Conservation (phyloP, 2,329 filamentous ascomycete genomes). For the Stachybotrys echinatus region DNA sequence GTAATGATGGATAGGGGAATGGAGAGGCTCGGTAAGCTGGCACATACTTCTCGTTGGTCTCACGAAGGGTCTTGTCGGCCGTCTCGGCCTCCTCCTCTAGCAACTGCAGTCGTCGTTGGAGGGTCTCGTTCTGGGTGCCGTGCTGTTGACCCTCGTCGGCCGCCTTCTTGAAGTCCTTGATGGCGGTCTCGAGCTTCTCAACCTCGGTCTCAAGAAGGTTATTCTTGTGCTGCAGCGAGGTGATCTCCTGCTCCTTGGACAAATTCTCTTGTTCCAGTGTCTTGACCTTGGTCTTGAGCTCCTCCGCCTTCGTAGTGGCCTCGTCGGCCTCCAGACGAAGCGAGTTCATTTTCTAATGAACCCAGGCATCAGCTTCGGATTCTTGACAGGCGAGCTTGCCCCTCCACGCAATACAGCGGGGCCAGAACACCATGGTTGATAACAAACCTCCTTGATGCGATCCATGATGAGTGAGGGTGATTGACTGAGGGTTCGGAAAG, state of each 20-base stretch:
- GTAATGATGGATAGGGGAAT: conserved; percentile 18
- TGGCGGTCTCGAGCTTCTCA: conserved; percentile 80
- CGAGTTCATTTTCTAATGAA: conserved; percentile 78
- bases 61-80: conserved; percentile 91
- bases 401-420: conserved; percentile 26
- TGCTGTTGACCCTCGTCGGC: conserved; percentile 78
- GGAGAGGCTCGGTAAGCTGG: no score
- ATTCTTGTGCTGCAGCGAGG: conserved; percentile 93
- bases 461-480: conserved; percentile 57
- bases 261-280: conserved; percentile 89
- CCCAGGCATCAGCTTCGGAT: conserved; percentile 8
- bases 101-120: conserved; percentile 88
- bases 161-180: conserved; percentile 84
- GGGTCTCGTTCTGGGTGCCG: conserved; percentile 83
- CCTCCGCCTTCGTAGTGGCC: conserved; percentile 73
- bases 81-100: conserved; percentile 98
- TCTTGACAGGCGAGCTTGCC: conserved; percentile 8
- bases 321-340: conserved; percentile 94
- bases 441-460: conserved; percentile 81
- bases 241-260: conserved; percentile 96
- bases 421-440: conserved; percentile 9
- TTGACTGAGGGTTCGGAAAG: background rate
- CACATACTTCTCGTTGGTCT: conserved; percentile 92
- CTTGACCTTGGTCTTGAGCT: conserved; percentile 85
- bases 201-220: conserved; percentile 82